These are phyloP conservation scores for Curvularia sp. DNA, from an alignment of 2,329 filamentous ascomycete genomes.

Conservation along the genomic window DNA sequence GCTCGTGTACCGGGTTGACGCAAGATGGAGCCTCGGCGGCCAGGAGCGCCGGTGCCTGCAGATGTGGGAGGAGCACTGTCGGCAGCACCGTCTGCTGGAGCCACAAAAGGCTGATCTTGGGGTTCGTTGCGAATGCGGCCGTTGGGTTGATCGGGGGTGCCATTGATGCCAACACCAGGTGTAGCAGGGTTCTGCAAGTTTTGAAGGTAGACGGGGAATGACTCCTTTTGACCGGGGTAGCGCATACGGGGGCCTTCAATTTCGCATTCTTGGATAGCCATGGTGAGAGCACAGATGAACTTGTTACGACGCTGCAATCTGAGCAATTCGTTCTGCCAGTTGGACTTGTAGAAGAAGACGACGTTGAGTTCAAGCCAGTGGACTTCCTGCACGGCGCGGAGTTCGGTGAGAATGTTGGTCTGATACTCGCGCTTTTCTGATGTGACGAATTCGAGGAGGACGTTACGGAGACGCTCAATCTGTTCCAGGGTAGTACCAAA, in stretches of 20 bases:
- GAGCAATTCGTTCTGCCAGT: constrained; percentile 92
- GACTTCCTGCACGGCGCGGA: constrained; percentile 79
- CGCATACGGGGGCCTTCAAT: constrained; percentile 84
- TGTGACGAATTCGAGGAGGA: constrained; percentile 82
- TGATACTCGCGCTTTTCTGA: constrained; percentile 90
- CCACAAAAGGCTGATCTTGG: constrained; percentile 54
- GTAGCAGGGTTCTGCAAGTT: constrained; percentile 57
- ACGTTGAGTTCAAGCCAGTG: constrained; percentile 89
- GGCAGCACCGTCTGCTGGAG: constrained; percentile 36
- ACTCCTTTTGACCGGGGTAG: constrained; percentile 70
- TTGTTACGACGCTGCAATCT: constrained; percentile 91
- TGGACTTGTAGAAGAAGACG: constrained; percentile 97
- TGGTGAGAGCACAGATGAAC: constrained; percentile 90
- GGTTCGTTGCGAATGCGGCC: constrained; percentile 47
- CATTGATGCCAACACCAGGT: constrained; percentile 52
- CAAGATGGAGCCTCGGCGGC: constrained; percentile 61
- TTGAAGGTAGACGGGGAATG: constrained; percentile 70
- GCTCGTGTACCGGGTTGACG: constrained; percentile 57
- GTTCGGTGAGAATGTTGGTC: constrained; percentile 82
- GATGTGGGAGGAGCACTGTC: constrained; percentile 9
- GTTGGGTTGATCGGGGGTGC: constrained; percentile 55
- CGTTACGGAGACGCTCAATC: constrained; percentile 80
- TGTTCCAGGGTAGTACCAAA: constrained; percentile 85
- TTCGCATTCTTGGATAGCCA: constrained; percentile 80
- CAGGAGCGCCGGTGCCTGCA: constrained; percentile 12